Base-by-base conservation (phyloP, 345 rosid species). In the Lenwebbia sp. region DNA sequence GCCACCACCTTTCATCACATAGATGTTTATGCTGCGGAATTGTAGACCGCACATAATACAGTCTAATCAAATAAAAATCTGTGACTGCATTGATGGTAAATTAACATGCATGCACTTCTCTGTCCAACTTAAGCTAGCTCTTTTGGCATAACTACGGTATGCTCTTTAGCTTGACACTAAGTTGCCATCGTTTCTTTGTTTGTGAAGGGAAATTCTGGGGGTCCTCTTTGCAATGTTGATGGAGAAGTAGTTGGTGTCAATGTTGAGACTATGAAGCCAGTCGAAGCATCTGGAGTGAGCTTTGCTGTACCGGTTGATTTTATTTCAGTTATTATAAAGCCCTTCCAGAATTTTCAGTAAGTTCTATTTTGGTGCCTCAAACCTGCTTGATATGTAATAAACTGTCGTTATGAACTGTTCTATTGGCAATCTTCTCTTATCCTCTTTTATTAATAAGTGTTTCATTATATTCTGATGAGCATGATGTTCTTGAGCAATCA, bases 241-340 rank as follows among this genome's bases (percentile, higher is more conserved):
- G 78, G 78, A 65, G 78, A 65, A 65, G 92, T 97, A 54, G 86
- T 97, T 44, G 98, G 99, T 86, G 95, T 96, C 53, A 97, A 97
- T 85, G 94, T 91, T 78, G 92, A 65, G 78, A 65, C 40, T 65
- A 11, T 70, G 25, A 94, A 97, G 94, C 94, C 92, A 92, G 92
- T 51, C 26, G 86, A 83, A 92, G 99, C 96, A 53, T 94, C 94
- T 89, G 98, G 98, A 74, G 87, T 96, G 78, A 86, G 97, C 83
- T 97, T 96, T 89, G 89, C 98, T 22, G 95, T 95, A 51, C 99
- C 98, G 70, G 92, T 97, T 57, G 97, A 97, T 86, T 0, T 70
- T 4, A 70, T 70, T 33, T 70, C 78, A 10, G 47, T 47, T 19
- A 33, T 70, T 5, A 33, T 70, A 70, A 70, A 33, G 78, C 78